These are phyloP conservation scores for Ustilago trichophora DNA, from an alignment of 1,284 basidiomycete genomes.

Conservation along the genomic window DNA sequence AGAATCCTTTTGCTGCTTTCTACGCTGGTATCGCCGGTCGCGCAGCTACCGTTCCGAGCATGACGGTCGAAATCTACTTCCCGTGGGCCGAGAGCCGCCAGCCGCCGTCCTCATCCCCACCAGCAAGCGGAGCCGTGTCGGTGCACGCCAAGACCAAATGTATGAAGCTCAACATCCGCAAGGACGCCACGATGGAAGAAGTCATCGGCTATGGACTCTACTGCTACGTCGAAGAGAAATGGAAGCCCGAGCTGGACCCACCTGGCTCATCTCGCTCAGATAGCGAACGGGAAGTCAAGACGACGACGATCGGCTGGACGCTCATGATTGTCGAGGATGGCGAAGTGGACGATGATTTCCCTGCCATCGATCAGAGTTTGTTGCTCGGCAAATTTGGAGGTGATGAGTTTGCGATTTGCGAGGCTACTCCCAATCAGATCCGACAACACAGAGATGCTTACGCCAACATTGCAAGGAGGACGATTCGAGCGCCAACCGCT, in stretches of 20 bases:
- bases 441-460: slow-evolving; percentile 77
- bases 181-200: slow-evolving; percentile 92
- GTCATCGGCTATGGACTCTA: slow-evolving; percentile 91
- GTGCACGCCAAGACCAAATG: slow-evolving; percentile 60
- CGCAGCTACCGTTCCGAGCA: slow-evolving; percentile 63
- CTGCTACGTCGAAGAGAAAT: slow-evolving; percentile 87
- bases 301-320: slow-evolving; percentile 87
- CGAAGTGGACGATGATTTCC: slow-evolving; percentile 98
- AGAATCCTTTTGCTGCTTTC: slow-evolving; percentile 68
- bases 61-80: slow-evolving; percentile 83
- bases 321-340: slow-evolving; percentile 95
- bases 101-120: slow-evolving; percentile 17
- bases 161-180: slow-evolving; percentile 74
- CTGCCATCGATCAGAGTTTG: slow-evolving; percentile 87
- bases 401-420: slow-evolving; percentile 85
- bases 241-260: slow-evolving; percentile 77
- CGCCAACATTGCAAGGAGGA: slow-evolving; percentile 30
- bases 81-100: slow-evolving; percentile 74
- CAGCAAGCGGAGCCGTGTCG: slow-evolving; percentile 45
- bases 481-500: slow-evolving; percentile 23
- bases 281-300: slow-evolving; percentile 72
- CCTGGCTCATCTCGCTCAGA: slow-evolving; percentile 57
- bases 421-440: slow-evolving; percentile 76
- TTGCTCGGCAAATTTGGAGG: slow-evolving; percentile 88
- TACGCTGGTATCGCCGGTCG: slow-evolving; percentile 68